phyloP scores from a whole-genome alignment of 1,284 basidiomycete species.

The Malassezia japonica region DNA sequence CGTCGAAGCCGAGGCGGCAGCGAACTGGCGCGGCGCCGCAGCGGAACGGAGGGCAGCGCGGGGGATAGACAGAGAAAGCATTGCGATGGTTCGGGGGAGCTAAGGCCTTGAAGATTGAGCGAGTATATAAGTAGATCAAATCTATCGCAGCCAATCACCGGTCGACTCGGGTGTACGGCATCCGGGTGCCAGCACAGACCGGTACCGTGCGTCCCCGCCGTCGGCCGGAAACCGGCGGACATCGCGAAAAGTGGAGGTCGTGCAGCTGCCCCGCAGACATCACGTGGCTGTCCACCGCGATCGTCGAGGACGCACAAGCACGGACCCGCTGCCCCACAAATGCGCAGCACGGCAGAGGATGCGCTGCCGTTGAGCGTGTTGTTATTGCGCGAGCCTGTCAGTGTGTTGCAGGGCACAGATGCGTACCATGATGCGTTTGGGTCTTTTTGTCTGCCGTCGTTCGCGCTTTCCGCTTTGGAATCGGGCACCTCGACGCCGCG shows the following conservation, averaged over 20 bases:
- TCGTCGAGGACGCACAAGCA: conserved; percentile 3
- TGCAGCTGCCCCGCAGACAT: neutral
- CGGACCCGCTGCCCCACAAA: conserved; percentile 1
- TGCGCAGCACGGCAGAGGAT: neutral
- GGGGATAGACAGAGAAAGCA: conserved; percentile 43
- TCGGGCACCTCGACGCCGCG: conserved; percentile 38
- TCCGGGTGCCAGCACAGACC: no score
- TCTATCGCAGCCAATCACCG: no score
- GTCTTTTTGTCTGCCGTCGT: conserved; percentile 42
- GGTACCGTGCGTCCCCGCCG: no score
- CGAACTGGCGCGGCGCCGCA: conserved; percentile 40
- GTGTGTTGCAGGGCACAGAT: conserved; percentile 41
- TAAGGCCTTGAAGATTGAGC: no score
- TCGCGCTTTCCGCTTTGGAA: conserved; percentile 37
- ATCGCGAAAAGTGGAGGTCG: no score
- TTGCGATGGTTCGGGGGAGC: conserved; percentile 10
- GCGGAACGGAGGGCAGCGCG: conserved; percentile 39
- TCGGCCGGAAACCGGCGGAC: no score
- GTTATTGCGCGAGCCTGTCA: conserved; percentile 37
- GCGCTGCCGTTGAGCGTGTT: conserved; percentile 23
- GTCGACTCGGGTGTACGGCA: no score
- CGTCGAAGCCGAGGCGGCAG: conserved; percentile 28
- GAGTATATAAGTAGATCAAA: no score
- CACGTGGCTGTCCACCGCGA: neutral
- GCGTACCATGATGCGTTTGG: conserved; percentile 46